Percentiles rank a stretch among this genome's conserved stretches.
Conservation (phyloP, 2,329 filamentous ascomycete genomes). For the Aspergillus pseudoglaucus region DNA sequence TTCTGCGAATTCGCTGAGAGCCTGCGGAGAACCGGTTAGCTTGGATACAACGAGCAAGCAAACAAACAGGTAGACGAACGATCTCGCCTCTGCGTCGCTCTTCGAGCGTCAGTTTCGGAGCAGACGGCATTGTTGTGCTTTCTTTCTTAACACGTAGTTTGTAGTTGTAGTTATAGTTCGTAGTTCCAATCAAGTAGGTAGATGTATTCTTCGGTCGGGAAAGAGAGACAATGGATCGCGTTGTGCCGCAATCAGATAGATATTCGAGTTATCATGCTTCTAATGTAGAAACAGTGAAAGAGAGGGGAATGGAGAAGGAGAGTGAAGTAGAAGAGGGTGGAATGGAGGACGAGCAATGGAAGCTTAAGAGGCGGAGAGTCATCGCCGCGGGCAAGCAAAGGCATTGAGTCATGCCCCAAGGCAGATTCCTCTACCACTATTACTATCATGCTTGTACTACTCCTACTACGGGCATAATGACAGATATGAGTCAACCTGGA, state of each 20-base stretch:
- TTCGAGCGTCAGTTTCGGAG: conserved; percentile 58
- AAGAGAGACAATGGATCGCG: conserved; percentile 23
- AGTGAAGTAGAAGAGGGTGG: conserved; percentile 1
- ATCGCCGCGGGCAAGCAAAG: conserved; percentile 12
- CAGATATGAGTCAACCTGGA: conserved; percentile 4
- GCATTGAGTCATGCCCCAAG: neutral
- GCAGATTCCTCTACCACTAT: neutral
- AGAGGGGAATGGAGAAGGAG: conserved; percentile 1
- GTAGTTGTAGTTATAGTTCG: neutral
- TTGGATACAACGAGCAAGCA: conserved; percentile 1
- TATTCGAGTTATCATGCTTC: conserved; percentile 42
- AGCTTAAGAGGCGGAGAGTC: conserved; percentile 26
- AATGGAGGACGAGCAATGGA: conserved; percentile 7
- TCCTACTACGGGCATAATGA: neutral
- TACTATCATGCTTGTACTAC: no score
- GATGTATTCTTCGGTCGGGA: conserved; percentile 14
- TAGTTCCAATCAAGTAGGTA: neutral
- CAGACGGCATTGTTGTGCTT: conserved; percentile 26
- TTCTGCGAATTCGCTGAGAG: conserved; percentile 92
- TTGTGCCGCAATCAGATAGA: conserved; percentile 27
- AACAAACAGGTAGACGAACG: conserved; percentile 43
- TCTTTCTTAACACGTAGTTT: neutral
- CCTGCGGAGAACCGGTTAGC: conserved; percentile 38
- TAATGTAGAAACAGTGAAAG: neutral
- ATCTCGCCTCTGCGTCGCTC: conserved; percentile 84